Percentiles rank a stretch among this genome's conserved stretches.
phyloP scores from a whole-genome alignment of 345 rosid species.

The Cardamine chenopodiifolia region DNA sequence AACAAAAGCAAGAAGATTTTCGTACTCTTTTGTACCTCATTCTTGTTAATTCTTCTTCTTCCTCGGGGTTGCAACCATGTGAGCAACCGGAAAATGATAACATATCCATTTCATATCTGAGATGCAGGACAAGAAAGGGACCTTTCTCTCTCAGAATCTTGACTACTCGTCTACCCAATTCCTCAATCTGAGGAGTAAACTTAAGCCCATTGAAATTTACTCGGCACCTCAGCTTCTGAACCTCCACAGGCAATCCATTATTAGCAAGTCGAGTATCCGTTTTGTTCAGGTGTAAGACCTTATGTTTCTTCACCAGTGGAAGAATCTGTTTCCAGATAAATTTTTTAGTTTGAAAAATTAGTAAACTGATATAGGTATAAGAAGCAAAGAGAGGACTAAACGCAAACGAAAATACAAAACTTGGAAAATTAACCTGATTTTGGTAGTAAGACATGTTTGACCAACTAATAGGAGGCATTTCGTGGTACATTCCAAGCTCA shows the following conservation, averaged over 20 bases:
- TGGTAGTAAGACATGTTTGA: conserved; percentile 82
- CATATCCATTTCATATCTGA: conserved; percentile 99
- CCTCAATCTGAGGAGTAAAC: conserved; percentile 82
- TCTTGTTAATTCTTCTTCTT: conserved; percentile 79
- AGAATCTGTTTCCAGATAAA: conserved; percentile 65
- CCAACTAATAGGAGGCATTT: conserved; percentile 92
- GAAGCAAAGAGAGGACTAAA: conserved; percentile 6
- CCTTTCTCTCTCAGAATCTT: conserved; percentile 76
- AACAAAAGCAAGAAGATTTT: conserved; percentile 20
- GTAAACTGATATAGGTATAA: background rate
- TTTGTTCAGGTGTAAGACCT: conserved; percentile 82
- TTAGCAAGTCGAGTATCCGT: conserved; percentile 95
- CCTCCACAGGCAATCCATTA: conserved; percentile 71
- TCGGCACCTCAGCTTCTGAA: conserved; percentile 89
- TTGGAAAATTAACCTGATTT: conserved; percentile 57
- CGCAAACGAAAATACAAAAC: background rate
- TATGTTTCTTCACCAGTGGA: conserved; percentile 78
- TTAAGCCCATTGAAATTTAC: conserved; percentile 81
- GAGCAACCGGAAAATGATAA: conserved; percentile 96
- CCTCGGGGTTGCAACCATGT: conserved; percentile 77
- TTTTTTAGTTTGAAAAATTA: conserved; percentile 17
- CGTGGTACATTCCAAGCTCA: conserved; percentile 64
- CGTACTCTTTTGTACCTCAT: conserved; percentile 58
- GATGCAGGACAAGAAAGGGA: conserved; percentile 88
- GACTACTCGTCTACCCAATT: conserved; percentile 74